These are phyloP conservation scores for Gyrodon lividus DNA, from an alignment of 768 basidiomycete genomes.

Conservation along the genomic window DNA sequence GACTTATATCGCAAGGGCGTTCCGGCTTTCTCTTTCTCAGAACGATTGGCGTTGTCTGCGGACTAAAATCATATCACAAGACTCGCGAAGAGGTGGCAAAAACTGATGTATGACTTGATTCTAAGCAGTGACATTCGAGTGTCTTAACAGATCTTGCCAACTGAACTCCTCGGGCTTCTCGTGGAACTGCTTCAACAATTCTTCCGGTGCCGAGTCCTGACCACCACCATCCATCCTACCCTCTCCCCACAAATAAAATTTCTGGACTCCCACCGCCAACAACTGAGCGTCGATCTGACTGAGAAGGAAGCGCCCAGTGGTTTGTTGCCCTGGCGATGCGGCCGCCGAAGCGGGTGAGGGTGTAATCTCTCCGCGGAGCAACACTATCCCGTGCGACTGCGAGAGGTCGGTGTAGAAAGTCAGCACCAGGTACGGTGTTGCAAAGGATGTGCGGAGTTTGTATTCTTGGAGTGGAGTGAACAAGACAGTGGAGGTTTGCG, in stretches of 20 bases:
- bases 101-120: background rate
- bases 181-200: conserved; percentile 70
- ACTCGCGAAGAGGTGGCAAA: background rate
- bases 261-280: conserved; percentile 76
- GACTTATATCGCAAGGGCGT: too few species aligned
- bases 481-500: conserved; percentile 70
- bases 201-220: conserved; percentile 23
- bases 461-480: conserved; percentile 95
- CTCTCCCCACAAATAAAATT: conserved; percentile 74
- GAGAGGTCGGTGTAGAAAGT: conserved; percentile 92
- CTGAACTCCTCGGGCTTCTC: conserved; percentile 75
- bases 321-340: conserved; percentile 32
- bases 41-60: background rate
- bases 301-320: conserved; percentile 49
- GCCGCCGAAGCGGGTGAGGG: conserved; percentile 48
- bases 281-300: conserved; percentile 82
- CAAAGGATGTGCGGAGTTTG: conserved; percentile 78
- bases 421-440: conserved; percentile 87
- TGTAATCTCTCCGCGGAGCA: conserved; percentile 91
- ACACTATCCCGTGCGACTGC: conserved; percentile 73
- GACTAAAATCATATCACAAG: background rate
- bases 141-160: conserved; percentile 76
- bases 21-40: background rate
- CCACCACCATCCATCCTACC: conserved; percentile 10
- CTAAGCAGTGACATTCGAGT: conserved; percentile 29